These are phyloP conservation scores for Phytophthora cryptogea DNA, from an alignment of 352 stramenopile species.

Conservation along the genomic window DNA sequence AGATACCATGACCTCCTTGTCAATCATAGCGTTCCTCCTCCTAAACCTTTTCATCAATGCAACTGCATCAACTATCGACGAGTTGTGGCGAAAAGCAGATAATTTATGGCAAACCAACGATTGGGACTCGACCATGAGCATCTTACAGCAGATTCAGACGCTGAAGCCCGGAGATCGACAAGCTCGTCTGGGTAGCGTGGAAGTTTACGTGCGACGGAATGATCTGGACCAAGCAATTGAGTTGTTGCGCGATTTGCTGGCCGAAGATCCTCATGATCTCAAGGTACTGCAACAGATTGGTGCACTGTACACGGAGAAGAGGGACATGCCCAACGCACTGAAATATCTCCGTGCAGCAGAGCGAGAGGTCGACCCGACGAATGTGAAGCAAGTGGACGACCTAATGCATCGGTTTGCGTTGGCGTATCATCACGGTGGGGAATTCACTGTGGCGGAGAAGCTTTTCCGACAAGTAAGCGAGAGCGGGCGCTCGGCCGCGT, in stretches of 20 bases:
- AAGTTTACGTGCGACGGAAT: conserved; percentile 35
- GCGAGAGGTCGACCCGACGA: conserved; percentile 5
- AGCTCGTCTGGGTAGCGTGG: conserved; percentile 30
- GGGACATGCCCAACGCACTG: conserved; percentile 25
- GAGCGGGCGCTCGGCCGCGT: conserved; percentile 28
- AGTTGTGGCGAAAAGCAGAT: conserved; percentile 39
- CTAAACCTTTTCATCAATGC: conserved; percentile 1
- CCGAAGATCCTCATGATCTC: conserved; percentile 15
- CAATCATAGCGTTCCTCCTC: conserved; percentile 14
- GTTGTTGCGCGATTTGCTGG: conserved; percentile 22
- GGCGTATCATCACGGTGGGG: conserved; percentile 38
- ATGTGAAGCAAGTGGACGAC: conserved; percentile 3
- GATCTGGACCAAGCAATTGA: conserved; percentile 32
- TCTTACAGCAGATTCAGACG: conserved; percentile 34
- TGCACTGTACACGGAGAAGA: conserved; percentile 36
- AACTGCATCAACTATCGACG: conserved; percentile 8
- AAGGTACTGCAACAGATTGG: conserved; percentile 37
- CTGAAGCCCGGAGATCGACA: conserved; percentile 28
- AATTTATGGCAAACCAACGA: conserved; percentile 28
- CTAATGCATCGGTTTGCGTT: conserved; percentile 42
- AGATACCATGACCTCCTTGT: conserved; percentile 2
- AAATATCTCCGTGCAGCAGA: conserved; percentile 24
- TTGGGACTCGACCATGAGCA: conserved; percentile 31
- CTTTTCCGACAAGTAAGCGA: conserved; percentile 30
- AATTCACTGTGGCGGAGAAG: conserved; percentile 34